Evolutionary conservation across 352 stramenopile genomes (phyloP), one percentile per base, ranked within the genome.

Genomic region (Sclerospora graminicola): DNA sequence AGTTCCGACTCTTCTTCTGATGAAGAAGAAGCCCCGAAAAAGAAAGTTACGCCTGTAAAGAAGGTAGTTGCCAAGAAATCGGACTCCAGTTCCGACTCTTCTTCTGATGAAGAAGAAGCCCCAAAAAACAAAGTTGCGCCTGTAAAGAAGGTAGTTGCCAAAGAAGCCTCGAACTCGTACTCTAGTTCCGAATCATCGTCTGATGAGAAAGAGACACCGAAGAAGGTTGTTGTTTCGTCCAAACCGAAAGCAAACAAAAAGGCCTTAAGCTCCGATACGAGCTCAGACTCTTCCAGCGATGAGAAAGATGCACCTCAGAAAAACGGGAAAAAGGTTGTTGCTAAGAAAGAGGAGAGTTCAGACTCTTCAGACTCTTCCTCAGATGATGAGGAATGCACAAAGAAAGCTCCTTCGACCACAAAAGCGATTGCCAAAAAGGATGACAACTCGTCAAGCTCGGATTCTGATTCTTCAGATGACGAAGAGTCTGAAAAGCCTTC

Each of bases 201-300:
- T 20, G 63, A 79, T 1, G 63, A 73, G 33, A 59, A 72, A 27
- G 46, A 66, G 31, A 36, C 28, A 0, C 14, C 55, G 8, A 63
- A 78, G 51, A 72, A 76, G 46, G 74, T 80, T 61, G 55, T 50
- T 13, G 53, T 51, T 10, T 27, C 55, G 28, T 18, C 48, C 2
- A 77, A n/a, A 8, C n/a, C 74, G 55, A 74, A 72, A 41, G 63
- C 54, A n/a, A 45, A 61, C 16, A 75, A 74, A 55, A 76, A 80
- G 41, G 49, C 43, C 14, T 29, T 33, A 21, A 67, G 60, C 26
- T 67, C 53, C 1, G 36, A 50, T 37, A 67, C 48, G 15, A 68
- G 61, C 23, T 65, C 54, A 3, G 38, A 51, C 38, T 70, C 50
- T 20, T 38, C 38, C n/a, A 73, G 54, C 21, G 65, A 82, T 8